Evolutionary conservation across 73 alveolate genomes (phyloP).

Genomic region (Paramecium primaurelia): DNA sequence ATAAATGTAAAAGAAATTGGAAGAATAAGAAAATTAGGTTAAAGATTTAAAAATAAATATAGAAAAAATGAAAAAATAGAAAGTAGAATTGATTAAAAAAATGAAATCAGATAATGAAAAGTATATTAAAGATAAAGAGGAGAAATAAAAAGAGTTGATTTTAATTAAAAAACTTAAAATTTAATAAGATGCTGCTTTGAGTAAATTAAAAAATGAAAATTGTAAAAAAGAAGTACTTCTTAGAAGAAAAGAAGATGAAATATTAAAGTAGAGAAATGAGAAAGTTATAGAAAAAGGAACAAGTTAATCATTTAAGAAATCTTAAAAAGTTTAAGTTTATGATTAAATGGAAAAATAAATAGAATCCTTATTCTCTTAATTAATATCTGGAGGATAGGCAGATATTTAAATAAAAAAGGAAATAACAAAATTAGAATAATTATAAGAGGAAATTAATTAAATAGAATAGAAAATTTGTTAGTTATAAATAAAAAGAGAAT

Average conservation of each 20-base stretch:
- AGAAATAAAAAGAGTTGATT: neutral
- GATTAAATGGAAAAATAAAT: neutral
- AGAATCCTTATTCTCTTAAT: neutral
- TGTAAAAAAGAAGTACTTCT: slow-evolving; percentile 20
- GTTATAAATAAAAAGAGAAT: neutral
- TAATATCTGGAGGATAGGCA: neutral
- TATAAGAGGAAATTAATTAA: neutral
- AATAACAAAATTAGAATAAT: neutral
- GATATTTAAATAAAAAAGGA: neutral
- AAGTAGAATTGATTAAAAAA: slow-evolving; percentile 20
- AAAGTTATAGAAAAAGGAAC: neutral
- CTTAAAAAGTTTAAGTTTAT: neutral
- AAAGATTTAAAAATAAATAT: neutral
- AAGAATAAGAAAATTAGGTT: slow-evolving; percentile 37
- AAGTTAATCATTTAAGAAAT: neutral
- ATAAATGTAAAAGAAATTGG: neutral
- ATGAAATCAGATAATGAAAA: slow-evolving; percentile 34
- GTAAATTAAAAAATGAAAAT: slow-evolving; percentile 6
- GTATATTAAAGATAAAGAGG: neutral
- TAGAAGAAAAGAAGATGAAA: slow-evolving; percentile 34
- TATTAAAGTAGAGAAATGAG: slow-evolving; percentile 26
- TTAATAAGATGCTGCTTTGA: neutral
- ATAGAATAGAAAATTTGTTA: neutral
- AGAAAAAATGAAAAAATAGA: slow-evolving; percentile 40
- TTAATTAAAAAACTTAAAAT: slow-evolving; percentile 13